These are phyloP conservation scores for Alopecurus myosuroides DNA, from an alignment of 176 grass and related monocot species.

Conservation along the genomic window DNA sequence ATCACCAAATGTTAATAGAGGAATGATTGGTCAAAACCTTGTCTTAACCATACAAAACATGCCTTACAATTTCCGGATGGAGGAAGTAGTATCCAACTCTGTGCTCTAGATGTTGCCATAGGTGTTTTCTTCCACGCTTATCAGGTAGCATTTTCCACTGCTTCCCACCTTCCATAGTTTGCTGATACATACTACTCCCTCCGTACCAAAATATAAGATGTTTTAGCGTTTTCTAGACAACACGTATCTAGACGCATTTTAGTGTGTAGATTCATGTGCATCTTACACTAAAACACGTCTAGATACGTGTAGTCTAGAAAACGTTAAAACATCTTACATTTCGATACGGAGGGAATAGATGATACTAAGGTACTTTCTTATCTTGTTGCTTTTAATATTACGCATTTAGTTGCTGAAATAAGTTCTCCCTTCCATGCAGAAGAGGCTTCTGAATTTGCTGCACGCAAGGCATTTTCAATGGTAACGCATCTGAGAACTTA, in stretches of 20 bases:
- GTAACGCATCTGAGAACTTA: slow-evolving; percentile 44
- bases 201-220: too few species aligned
- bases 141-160: background rate
- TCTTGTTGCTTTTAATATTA: slow-evolving; percentile 17
- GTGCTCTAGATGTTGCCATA: background rate
- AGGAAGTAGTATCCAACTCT: background rate
- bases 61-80: background rate
- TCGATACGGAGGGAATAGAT: too few species aligned
- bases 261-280: too few species aligned
- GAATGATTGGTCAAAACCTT: background rate
- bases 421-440: slow-evolving; percentile 54
- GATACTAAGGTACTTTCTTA: background rate
- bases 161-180: slow-evolving; percentile 7
- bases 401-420: background rate
- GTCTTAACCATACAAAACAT: background rate
- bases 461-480: slow-evolving; percentile 63
- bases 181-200: background rate
- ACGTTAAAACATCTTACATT: too few species aligned
- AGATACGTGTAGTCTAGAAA: too few species aligned
- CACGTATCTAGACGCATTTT: too few species aligned
- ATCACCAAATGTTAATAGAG: too few species aligned
- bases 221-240: too few species aligned
- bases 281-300: too few species aligned
- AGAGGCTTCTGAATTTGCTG: slow-evolving; percentile 68
- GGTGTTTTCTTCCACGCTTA: background rate